Evolutionary conservation across 1,284 basidiomycete species (phyloP).

Genomic region (Tetrapyrgos nigripes): DNA sequence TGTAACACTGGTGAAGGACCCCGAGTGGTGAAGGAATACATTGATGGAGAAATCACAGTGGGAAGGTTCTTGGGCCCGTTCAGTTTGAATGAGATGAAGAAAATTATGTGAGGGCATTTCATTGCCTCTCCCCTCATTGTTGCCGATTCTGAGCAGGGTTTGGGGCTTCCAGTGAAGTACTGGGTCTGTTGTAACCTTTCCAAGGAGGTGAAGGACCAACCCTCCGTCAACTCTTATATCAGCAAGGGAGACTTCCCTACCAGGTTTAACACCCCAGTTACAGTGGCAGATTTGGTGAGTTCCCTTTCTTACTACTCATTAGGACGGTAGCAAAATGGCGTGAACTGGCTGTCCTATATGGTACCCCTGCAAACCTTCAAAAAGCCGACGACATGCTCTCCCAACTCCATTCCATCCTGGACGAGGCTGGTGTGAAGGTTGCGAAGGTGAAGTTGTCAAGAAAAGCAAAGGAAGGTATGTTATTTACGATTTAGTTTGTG

Average conservation of each 20-base stretch:
- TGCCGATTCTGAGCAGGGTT: no score
- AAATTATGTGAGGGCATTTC: slow-evolving; percentile 26
- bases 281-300: slow-evolving; percentile 38
- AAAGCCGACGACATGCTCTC: slow-evolving; percentile 20
- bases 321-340: slow-evolving; percentile 24
- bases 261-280: slow-evolving; percentile 29
- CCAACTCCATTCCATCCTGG: slow-evolving; percentile 23
- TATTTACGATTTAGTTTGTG: neutral
- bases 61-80: slow-evolving; percentile 1
- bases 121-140: no score
- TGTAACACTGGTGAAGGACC: neutral
- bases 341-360: slow-evolving; percentile 13
- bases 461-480: neutral
- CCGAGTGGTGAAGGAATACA: neutral
- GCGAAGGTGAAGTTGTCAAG: neutral
- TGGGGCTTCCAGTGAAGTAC: no score
- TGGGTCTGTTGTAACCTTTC: no score
- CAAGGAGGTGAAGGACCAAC: neutral
- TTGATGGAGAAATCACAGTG: neutral
- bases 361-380: slow-evolving; percentile 8
- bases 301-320: no score
- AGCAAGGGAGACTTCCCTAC: slow-evolving; percentile 37
- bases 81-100: slow-evolving; percentile 14
- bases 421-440: slow-evolving; percentile 16
- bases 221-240: slow-evolving; percentile 36